Percentiles rank a stretch among this genome's conserved stretches.
These are phyloP conservation scores for Neurospora sp. DNA, from an alignment of 495 filamentous ascomycete genomes.

Conservation along the genomic window DNA sequence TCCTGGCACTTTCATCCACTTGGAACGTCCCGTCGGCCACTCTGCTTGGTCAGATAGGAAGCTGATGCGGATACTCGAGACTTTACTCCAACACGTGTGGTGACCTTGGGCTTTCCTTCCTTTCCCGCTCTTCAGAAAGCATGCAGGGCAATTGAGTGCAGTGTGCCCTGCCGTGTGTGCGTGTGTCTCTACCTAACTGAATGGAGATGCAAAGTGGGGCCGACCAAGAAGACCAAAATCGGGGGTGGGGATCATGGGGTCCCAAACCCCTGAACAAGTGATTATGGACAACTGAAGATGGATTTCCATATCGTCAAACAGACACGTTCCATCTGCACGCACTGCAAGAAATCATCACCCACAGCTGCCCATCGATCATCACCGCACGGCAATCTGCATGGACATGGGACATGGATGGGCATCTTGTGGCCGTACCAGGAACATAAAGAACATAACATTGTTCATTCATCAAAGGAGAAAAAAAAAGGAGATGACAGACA, in stretches of 20 bases:
- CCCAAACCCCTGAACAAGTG: neutral
- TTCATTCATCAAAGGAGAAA: neutral
- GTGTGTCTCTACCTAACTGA: neutral
- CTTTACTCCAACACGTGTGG: neutral
- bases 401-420: neutral
- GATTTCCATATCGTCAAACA: neutral
- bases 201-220: neutral
- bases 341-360: neutral
- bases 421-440: neutral
- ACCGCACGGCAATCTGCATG: neutral
- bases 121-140: neutral
- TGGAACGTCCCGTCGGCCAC: neutral
- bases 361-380: neutral
- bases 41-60: neutral
- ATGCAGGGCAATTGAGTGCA: neutral
- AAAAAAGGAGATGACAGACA: neutral
- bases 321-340: neutral
- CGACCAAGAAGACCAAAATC: neutral
- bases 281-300: neutral
- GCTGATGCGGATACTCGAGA: neutral
- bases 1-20: neutral
- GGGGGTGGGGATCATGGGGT: neutral
- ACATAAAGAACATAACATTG: neutral
- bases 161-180: neutral
- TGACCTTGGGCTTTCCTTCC: neutral